These are phyloP conservation scores for Cornus controversa DNA, from an alignment of 148 eudicot genomes.

Conservation along the genomic window DNA sequence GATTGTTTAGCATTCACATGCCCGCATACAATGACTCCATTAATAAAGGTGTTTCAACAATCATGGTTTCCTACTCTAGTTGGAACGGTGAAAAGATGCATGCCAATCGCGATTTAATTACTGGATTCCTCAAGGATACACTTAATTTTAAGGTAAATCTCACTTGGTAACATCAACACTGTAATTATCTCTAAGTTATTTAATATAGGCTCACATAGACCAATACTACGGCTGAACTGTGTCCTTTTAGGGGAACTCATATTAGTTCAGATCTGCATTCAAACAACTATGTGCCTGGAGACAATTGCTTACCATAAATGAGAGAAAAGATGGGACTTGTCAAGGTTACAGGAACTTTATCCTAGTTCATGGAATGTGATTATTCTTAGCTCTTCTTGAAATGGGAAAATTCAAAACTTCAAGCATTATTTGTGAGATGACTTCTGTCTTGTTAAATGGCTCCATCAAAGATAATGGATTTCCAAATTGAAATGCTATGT, in stretches of 20 bases:
- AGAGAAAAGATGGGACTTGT: too few species aligned
- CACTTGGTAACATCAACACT: too few species aligned
- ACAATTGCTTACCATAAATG: neutral
- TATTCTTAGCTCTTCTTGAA: neutral
- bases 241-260: constrained; percentile 9
- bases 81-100: constrained; percentile 92
- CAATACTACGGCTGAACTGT: neutral
- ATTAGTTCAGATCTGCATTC: neutral
- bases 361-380: neutral
- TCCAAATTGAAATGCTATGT: neutral
- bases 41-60: constrained; percentile 72
- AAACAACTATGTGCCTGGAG: neutral
- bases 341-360: neutral
- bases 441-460: neutral
- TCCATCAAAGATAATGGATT: neutral
- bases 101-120: constrained; percentile 59
- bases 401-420: neutral
- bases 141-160: constrained; percentile 75
- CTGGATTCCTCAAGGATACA: constrained; percentile 64
- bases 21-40: constrained; percentile 74
- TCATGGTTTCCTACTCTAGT: constrained; percentile 92
- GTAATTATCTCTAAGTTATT: too few species aligned
- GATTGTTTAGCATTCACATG: constrained; percentile 77
- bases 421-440: neutral
- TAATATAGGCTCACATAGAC: neutral